Conservation (phyloP, 2,329 filamentous ascomycete species). For the Aspergillus aculeatus region DNA sequence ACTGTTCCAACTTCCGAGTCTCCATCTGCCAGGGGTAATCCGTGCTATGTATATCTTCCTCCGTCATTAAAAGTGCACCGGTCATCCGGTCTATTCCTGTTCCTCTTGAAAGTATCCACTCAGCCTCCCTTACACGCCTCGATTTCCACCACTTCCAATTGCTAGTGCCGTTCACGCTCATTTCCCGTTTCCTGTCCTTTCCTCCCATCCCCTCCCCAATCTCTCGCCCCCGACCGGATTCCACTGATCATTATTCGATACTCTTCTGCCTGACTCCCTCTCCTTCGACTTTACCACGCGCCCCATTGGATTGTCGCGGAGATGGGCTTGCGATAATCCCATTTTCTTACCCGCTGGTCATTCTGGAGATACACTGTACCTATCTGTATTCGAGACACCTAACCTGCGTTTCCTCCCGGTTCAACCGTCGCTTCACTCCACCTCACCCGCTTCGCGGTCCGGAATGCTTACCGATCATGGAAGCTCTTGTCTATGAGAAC, state of each 20-base stretch:
- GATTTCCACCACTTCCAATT: not conserved
- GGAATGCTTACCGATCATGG: slow-evolving; percentile 60
- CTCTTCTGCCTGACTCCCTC: not conserved
- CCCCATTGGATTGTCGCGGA: slow-evolving; percentile 11
- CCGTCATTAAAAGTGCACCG: slow-evolving; percentile 3
- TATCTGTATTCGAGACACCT: slow-evolving; percentile 7
- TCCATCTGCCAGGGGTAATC: slow-evolving; percentile 15
- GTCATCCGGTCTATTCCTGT: not conserved
- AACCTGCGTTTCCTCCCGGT: not conserved
- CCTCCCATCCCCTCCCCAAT: not conserved
- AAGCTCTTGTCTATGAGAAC: slow-evolving; percentile 81
- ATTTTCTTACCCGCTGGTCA: slow-evolving; percentile 3
- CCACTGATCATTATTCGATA: not conserved
- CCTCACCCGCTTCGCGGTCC: slow-evolving; percentile 11
- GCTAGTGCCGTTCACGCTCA: not conserved
- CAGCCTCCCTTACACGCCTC: slow-evolving; percentile 9
- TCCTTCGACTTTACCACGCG: slow-evolving; percentile 2
- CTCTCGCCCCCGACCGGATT: not conserved
- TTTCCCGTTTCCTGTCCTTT: not conserved
- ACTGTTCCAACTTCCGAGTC: slow-evolving; percentile 1
- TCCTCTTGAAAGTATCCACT: slow-evolving; percentile 3
- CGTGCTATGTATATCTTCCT: slow-evolving; percentile 4
- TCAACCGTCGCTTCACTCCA: not conserved
- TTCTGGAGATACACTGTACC: not conserved
- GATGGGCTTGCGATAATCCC: slow-evolving; percentile 18